These are phyloP conservation scores for Acorus calamus DNA, from an alignment of 106 monocot genomes.

Conservation along the genomic window DNA sequence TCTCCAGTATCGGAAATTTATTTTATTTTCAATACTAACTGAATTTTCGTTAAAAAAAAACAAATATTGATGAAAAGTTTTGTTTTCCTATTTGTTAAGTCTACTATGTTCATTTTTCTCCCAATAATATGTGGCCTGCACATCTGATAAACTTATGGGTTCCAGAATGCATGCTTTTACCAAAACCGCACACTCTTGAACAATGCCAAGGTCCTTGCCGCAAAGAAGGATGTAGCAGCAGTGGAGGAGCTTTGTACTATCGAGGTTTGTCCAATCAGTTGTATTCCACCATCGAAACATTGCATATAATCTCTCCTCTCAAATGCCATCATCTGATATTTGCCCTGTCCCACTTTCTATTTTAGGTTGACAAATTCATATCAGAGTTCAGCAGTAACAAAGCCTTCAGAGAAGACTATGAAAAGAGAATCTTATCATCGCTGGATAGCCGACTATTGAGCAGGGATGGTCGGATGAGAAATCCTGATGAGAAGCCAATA, in stretches of 20 bases:
- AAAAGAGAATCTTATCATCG: constrained; percentile 62
- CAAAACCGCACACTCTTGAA: constrained; percentile 58
- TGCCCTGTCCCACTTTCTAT: background rate
- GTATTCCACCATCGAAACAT: no score
- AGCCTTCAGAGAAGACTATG: constrained; percentile 69
- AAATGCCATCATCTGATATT: background rate
- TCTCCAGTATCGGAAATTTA: no score
- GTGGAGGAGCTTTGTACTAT: constrained; percentile 39
- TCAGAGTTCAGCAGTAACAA: constrained; percentile 47
- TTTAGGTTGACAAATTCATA: constrained; percentile 69
- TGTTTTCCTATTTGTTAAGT: no score
- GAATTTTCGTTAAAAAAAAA: no score
- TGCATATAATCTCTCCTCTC: background rate
- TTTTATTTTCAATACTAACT: no score
- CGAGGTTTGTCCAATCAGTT: constrained; percentile 35
- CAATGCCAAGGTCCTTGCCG: constrained; percentile 56
- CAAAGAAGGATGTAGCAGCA: constrained; percentile 47
- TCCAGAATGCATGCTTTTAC: constrained; percentile 60
- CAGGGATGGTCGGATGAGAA: constrained; percentile 70
- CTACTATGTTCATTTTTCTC: no score
- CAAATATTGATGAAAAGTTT: no score
- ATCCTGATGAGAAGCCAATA: constrained; percentile 79
- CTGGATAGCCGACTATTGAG: constrained; percentile 55
- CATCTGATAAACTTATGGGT: background rate
- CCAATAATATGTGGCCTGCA: no score